Percentiles rank a stretch among this genome's conserved stretches.
Evolutionary conservation across 2,329 filamentous ascomycete genomes (phyloP).

Genomic region (Curvularia spicifera): DNA sequence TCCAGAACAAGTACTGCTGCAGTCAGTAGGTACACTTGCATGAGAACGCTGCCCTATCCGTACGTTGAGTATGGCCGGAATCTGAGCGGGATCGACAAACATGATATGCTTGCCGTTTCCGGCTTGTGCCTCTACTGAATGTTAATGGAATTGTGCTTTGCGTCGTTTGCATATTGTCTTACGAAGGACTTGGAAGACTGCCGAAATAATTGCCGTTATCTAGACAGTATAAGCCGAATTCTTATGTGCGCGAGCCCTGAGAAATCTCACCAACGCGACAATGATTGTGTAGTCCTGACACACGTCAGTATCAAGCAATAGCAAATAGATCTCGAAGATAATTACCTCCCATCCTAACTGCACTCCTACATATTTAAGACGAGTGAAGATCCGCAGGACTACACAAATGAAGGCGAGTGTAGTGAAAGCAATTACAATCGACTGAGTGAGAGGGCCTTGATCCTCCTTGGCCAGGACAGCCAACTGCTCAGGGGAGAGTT

Average conservation of each 20-base stretch:
- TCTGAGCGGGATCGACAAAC: conserved; percentile 24
- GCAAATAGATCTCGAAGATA: neutral
- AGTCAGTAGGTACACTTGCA: conserved; percentile 7
- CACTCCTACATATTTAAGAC: conserved; percentile 21
- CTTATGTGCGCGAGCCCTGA: no score
- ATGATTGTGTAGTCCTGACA: neutral
- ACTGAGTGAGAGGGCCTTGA: conserved; percentile 22
- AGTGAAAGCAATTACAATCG: conserved; percentile 30
- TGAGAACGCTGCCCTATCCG: neutral
- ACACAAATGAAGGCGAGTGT: conserved; percentile 28
- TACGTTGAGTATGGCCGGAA: conserved; percentile 26
- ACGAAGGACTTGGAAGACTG: conserved; percentile 27
- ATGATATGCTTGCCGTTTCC: conserved; percentile 35
- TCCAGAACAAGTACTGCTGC: conserved; percentile 34
- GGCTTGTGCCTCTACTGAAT: conserved; percentile 22
- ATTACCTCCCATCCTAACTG: conserved; percentile 28
- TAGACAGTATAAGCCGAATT: neutral
- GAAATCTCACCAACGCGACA: neutral
- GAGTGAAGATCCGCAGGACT: conserved; percentile 28
- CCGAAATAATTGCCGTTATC: conserved; percentile 13
- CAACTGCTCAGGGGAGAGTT: conserved; percentile 25
- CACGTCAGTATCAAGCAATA: neutral
- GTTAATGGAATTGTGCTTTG: conserved; percentile 5
- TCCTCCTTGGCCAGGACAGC: conserved; percentile 27
- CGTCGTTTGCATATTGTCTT: neutral